Evolutionary conservation across 2,329 filamentous ascomycete species (phyloP).

Genomic region (Ophiognomonia clavigignenti-juglandacearum): DNA sequence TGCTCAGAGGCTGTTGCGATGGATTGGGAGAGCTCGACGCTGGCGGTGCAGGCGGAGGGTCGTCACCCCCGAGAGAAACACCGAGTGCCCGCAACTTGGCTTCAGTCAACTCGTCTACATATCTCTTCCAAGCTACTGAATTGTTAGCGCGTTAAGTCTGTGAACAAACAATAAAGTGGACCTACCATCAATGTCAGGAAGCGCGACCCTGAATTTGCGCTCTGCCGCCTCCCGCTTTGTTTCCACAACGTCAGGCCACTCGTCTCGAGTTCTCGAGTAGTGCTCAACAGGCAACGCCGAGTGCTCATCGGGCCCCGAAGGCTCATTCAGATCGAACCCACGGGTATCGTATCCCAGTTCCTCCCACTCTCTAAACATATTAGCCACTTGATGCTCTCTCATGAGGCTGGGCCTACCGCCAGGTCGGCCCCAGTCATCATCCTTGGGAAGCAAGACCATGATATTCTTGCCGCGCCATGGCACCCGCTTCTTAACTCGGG

Average conservation of each 20-base stretch:
- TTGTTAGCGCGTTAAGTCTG: slow-evolving; percentile 16
- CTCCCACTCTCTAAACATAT: slow-evolving; percentile 63
- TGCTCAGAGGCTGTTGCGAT: slow-evolving; percentile 48
- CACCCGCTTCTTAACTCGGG: slow-evolving; percentile 65
- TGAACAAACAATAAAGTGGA: not conserved
- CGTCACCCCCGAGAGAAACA: slow-evolving; percentile 73
- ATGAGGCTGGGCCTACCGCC: slow-evolving; percentile 52
- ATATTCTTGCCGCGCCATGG: slow-evolving; percentile 73
- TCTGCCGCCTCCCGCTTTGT: slow-evolving; percentile 49
- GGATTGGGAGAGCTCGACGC: slow-evolving; percentile 63
- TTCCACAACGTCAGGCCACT: slow-evolving; percentile 63
- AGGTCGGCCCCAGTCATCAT: slow-evolving; percentile 59
- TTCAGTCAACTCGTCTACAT: slow-evolving; percentile 79
- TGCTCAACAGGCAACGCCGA: slow-evolving; percentile 32
- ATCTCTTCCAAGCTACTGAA: slow-evolving; percentile 59
- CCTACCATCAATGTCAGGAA: slow-evolving; percentile 65
- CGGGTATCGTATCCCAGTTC: slow-evolving; percentile 63
- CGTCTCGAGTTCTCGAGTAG: slow-evolving; percentile 59
- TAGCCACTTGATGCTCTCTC: slow-evolving; percentile 47
- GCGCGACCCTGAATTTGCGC: slow-evolving; percentile 53
- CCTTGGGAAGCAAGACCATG: slow-evolving; percentile 62
- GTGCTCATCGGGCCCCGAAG: slow-evolving; percentile 26
- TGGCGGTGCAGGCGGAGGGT: slow-evolving; percentile 52
- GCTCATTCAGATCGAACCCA: slow-evolving; percentile 63
- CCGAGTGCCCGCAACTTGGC: slow-evolving; percentile 89